These are phyloP conservation scores for Lasiosphaeris hirsuta DNA, from an alignment of 495 filamentous ascomycete species.

Conservation along the genomic window DNA sequence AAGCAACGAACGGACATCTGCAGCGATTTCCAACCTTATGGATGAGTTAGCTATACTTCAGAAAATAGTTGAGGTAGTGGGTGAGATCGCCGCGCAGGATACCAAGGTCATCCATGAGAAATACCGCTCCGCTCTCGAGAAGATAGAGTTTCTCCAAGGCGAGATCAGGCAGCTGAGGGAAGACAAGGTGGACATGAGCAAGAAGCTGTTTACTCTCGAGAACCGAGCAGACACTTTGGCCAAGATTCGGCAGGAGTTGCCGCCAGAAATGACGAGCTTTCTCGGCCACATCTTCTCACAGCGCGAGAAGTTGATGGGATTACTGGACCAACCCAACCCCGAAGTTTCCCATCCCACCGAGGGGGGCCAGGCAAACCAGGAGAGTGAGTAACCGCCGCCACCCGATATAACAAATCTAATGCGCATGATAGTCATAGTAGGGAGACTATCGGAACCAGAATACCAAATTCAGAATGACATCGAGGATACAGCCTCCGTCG, in stretches of 20 bases:
- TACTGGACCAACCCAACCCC: too few relatives aligned
- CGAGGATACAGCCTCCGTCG: too few relatives aligned
- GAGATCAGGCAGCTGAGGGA: constrained; percentile 18
- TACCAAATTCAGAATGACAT: too few relatives aligned
- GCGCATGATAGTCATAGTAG: too few relatives aligned
- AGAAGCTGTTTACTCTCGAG: constrained; percentile 17
- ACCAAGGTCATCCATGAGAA: constrained; percentile 16
- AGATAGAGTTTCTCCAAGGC: constrained; percentile 15
- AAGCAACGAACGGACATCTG: constrained; percentile 7
- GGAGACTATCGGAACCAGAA: too few relatives aligned
- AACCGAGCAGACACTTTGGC: background rate
- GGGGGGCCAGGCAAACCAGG: too few relatives aligned
- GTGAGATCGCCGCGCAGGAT: constrained; percentile 3
- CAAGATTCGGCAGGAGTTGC: background rate
- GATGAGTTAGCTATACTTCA: constrained; percentile 10
- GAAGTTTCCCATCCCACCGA: too few relatives aligned
- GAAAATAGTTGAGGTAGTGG: constrained; percentile 7
- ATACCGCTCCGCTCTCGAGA: constrained; percentile 10
- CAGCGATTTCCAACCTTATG: constrained; percentile 6
- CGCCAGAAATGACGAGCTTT: constrained; percentile 6
- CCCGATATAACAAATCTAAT: too few relatives aligned
- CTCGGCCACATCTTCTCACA: constrained; percentile 12
- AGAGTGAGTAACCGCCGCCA: too few relatives aligned
- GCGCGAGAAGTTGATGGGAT: background rate
- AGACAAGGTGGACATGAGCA: constrained; percentile 10